Evolutionary conservation across 495 filamentous ascomycete species (phyloP).

Genomic region (Penicillium longicatenatum): DNA sequence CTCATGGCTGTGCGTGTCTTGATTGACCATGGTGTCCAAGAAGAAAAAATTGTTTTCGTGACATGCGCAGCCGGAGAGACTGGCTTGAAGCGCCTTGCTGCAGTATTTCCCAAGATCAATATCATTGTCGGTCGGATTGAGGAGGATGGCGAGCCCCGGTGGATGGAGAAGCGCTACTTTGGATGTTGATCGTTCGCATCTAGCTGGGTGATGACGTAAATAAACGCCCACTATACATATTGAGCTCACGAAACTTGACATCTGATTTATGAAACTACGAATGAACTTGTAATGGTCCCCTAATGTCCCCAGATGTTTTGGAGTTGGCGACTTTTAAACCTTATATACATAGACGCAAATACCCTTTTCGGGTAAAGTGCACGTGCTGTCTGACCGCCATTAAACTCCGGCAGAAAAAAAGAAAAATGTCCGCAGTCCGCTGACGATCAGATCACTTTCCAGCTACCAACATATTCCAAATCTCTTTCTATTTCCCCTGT

Average conservation of each 20-base stretch:
- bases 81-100: slow-evolving; percentile 78
- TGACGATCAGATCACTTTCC: neutral
- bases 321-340: neutral
- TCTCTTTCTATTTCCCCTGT: neutral
- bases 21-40: slow-evolving; percentile 88
- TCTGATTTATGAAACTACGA: neutral
- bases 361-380: slow-evolving; percentile 9
- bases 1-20: slow-evolving; percentile 95
- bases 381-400: slow-evolving; percentile 18
- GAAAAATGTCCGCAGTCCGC: slow-evolving; percentile 17
- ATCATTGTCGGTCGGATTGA: slow-evolving; percentile 82
- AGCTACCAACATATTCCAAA: neutral
- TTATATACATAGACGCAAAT: neutral
- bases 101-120: slow-evolving; percentile 81
- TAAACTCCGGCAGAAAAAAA: slow-evolving; percentile 24
- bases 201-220: slow-evolving; percentile 7
- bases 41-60: slow-evolving; percentile 84
- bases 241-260: neutral
- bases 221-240: slow-evolving; percentile 12
- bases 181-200: slow-evolving; percentile 58
- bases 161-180: slow-evolving; percentile 82
- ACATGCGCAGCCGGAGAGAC: slow-evolving; percentile 81
- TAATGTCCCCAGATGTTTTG: neutral
- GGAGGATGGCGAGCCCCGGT: slow-evolving; percentile 72
- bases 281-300: neutral